Evolutionary conservation across 495 filamentous ascomycete genomes (phyloP), one percentile per base, ranked within the genome.

Genomic region (Aspergillus haitiensis): DNA sequence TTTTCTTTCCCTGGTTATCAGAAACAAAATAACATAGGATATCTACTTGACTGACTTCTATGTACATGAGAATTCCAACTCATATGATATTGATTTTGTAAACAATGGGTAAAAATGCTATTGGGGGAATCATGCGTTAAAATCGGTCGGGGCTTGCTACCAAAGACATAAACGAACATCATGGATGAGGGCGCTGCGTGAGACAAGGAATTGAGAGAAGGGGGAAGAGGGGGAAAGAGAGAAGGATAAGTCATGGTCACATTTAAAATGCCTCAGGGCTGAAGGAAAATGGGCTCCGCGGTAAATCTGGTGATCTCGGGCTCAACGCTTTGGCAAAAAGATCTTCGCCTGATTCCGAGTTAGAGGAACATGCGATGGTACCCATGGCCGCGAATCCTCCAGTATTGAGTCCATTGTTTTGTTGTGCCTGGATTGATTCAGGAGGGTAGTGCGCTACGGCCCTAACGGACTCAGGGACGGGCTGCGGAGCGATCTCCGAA

Each of bases 271-370:
- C 44, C 57, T 64, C 63, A 39, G 65, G 63, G n/a, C 72, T 70
- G 60, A 84, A 83, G 10, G 78, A 82, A 65, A 91, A 91, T 7
- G 88, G 89, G 64, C 88, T 93, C 52, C 84, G 85, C 44, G 79
- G 82, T 66, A 92, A 88, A 65, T 92, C 90, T 0, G 91, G 90
- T 59, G 87, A 88, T 35, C 89, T 82, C 7, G 90, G 90, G 61
- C 87, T 89, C 78, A 95, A 82, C 15, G 89, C 87, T 53, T 92
- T 81, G 16, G 90, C 89, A 66, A 93, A 95, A 31, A 93, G 77
- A 11, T 87, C 90, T 45, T 92, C 89, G 64, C 90, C 84, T 5
- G 75, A 80, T 9, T 86, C 83, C 8, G 75, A 70, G 53, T 63
- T 73, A 21, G 55, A 52, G 8, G 65, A 69, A 46, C 64, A 55